phyloP scores from a whole-genome alignment of 1,284 basidiomycete species.

The Bondarzewia mesenterica region DNA sequence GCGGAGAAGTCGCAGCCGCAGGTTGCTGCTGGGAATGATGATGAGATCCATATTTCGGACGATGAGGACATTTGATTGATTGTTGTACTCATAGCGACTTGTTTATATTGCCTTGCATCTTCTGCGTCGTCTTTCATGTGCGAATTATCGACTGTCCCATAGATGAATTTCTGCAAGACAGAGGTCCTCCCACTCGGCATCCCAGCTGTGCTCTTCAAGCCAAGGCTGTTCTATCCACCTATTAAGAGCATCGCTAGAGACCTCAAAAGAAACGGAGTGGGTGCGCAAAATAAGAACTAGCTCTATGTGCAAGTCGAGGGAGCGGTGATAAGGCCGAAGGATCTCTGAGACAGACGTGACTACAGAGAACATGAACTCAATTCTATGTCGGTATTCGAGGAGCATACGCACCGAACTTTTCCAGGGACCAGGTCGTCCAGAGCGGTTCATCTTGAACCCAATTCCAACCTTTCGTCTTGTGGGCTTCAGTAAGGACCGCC shows the following conservation, averaged over 20 bases:
- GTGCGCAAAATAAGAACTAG: conserved; percentile 50
- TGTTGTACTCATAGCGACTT: conserved; percentile 6
- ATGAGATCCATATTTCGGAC: conserved; percentile 81
- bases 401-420: conserved; percentile 55
- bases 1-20: conserved; percentile 16
- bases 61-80: conserved; percentile 50
- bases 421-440: conserved; percentile 74
- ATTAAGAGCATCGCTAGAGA: conserved; percentile 47
- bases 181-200: conserved; percentile 65
- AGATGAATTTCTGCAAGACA: conserved; percentile 64
- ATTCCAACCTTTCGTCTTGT: conserved; percentile 57
- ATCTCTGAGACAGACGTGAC: conserved; percentile 50
- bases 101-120: conserved; percentile 2
- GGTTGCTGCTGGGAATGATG: conserved; percentile 43
- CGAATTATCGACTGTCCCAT: conserved; percentile 38
- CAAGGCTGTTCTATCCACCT: conserved; percentile 61
- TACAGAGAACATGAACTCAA: conserved; percentile 19
- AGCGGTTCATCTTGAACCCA: conserved; percentile 63
- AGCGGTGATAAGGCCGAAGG: conserved; percentile 59
- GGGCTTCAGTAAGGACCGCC: conserved; percentile 53
- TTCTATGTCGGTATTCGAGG: conserved; percentile 18
- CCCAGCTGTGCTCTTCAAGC: conserved; percentile 61
- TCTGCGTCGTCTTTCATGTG: background rate
- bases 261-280: conserved; percentile 62
- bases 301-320: conserved; percentile 47